Evolutionary conservation across 2,329 filamentous ascomycete species (phyloP), one percentile per base, ranked within the genome.

Genomic region (Rhynchosporium secalis): DNA sequence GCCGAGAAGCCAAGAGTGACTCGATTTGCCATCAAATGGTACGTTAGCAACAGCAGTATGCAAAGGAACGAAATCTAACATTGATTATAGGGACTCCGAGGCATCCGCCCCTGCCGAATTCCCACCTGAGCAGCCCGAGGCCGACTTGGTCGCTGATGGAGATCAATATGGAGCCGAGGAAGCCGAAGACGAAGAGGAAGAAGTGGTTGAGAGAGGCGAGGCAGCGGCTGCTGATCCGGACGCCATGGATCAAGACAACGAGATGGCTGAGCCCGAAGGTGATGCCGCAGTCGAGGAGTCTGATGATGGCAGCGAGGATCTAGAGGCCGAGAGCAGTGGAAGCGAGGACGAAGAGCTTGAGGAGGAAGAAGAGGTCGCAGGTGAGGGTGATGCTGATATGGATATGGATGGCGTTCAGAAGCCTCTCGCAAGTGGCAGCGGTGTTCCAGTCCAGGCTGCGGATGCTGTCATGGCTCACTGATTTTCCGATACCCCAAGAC

Each of bases 21-120:
- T 36, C 87, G 95, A 68, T 99, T 99, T 74, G 92, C 93, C 49
- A 99, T 99, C 79, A 99, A 99, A 80, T 99, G 95, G 95, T 96
- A 83, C 62, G 85, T 78, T 54, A 43, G 31, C 20, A 20, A 31
- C n/a, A 54, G 9, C 20, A 9, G 58, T 52, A 45, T 10, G 31
- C 40, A 20, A 3, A 56, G 33, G 41, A 36, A 46, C 58, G 56
- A 49, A 51, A 59, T 38, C 71, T 74, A 69, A 77, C 43, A 62
- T 57, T 45, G 40, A 56, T 26, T 68, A 46, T 67, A 97, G 93
- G 93, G 95, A 99, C 75, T 95, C 91, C n/a, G 95, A 99, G 74
- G 94, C 93, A 68, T 95, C 92, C 75, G 95, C 95, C 36, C 95
- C 95, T 2, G 88, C 95, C 67, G 94, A 99, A 78, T 99, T 91